Conservation (phyloP, 352 stramenopile genomes). For the Pythium aphanidermatum region DNA sequence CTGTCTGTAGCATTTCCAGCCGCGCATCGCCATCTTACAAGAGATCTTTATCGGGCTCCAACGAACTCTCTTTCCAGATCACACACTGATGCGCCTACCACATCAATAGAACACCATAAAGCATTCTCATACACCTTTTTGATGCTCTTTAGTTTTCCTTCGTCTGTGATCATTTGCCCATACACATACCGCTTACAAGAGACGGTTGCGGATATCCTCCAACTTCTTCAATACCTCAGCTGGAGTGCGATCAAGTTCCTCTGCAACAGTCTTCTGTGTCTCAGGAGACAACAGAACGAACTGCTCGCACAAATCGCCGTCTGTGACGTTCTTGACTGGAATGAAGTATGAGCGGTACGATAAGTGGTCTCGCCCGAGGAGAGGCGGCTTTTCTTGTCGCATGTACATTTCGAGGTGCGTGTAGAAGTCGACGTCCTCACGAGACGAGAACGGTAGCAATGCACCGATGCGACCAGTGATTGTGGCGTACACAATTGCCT, state of each 20-base stretch:
- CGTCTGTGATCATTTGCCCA: neutral
- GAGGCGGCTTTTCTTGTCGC: slow-evolving; percentile 86
- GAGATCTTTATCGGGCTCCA: slow-evolving; percentile 63
- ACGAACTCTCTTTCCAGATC: slow-evolving; percentile 47
- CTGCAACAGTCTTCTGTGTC: slow-evolving; percentile 95
- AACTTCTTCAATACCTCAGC: slow-evolving; percentile 98
- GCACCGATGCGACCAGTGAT: slow-evolving; percentile 95
- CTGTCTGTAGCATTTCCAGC: slow-evolving; percentile 49
- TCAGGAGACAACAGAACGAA: slow-evolving; percentile 90
- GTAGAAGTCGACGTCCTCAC: slow-evolving; percentile 98
- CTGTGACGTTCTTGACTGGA: slow-evolving; percentile 97
- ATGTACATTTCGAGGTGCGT: slow-evolving; percentile 97
- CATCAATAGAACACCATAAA: no score
- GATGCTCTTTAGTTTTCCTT: neutral
- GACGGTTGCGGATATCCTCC: slow-evolving; percentile 95
- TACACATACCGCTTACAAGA: slow-evolving; percentile 95
- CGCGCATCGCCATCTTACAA: slow-evolving; percentile 55
- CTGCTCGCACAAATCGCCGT: slow-evolving; percentile 97
- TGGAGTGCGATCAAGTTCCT: slow-evolving; percentile 94
- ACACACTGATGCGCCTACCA: slow-evolving; percentile 41
- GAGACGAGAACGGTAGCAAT: slow-evolving; percentile 95
- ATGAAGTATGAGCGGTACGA: slow-evolving; percentile 98
- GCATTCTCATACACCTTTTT: neutral
- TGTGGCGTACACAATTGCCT: slow-evolving; percentile 97
- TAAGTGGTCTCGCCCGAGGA: slow-evolving; percentile 95